Conservation (phyloP, 352 stramenopile species). For the Phytophthora colocasiae region DNA sequence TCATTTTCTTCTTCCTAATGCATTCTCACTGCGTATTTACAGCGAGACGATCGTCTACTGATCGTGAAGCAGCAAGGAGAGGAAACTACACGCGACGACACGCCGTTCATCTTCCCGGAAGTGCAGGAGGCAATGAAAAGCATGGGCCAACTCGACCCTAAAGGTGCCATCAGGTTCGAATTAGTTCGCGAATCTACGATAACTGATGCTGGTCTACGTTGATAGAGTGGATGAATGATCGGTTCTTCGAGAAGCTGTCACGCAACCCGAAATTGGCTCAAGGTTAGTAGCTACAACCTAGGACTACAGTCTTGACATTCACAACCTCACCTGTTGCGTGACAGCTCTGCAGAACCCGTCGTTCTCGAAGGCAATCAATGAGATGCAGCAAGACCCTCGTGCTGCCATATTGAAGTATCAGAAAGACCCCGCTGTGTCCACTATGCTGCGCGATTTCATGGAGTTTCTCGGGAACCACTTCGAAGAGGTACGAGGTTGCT, state of each 20-base stretch:
- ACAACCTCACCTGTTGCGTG: neutral
- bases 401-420: constrained; percentile 72
- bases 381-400: constrained; percentile 72
- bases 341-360: constrained; percentile 71
- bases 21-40: neutral
- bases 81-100: constrained; percentile 19
- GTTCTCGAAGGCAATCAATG: constrained; percentile 72
- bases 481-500: constrained; percentile 55
- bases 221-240: constrained; percentile 79
- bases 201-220: neutral
- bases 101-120: constrained; percentile 75
- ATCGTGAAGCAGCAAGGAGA: constrained; percentile 40
- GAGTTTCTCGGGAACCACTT: constrained; percentile 78
- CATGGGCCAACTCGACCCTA: constrained; percentile 68
- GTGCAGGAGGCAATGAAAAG: constrained; percentile 72
- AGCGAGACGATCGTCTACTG: constrained; percentile 51
- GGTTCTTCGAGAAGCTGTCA: constrained; percentile 75
- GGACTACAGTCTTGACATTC: neutral
- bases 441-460: constrained; percentile 78
- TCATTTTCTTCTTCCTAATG: constrained; percentile 3
- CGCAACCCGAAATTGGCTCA: constrained; percentile 59
- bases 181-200: neutral
- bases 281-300: constrained; percentile 37
- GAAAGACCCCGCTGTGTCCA: constrained; percentile 61
- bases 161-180: constrained; percentile 42